Conservation (phyloP, 2,329 filamentous ascomycete genomes). For the Mariannaea sp. region DNA sequence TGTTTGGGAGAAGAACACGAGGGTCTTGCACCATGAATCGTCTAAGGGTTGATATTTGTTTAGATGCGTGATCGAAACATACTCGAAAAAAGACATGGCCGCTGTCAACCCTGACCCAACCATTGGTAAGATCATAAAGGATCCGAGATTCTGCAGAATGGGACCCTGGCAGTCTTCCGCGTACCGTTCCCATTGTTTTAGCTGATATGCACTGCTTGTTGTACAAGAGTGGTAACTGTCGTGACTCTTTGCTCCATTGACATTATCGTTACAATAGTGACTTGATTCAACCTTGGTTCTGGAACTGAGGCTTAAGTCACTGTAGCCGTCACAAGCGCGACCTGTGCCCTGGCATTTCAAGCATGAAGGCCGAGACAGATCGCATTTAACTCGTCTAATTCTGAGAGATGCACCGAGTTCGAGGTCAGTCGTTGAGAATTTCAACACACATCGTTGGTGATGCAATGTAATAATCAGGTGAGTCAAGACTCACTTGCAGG, state of each 20-base stretch:
- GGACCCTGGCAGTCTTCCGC: conserved; percentile 1
- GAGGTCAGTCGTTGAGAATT: conserved; percentile 21
- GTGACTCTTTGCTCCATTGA: neutral
- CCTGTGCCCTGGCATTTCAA: conserved; percentile 45
- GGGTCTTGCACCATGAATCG: conserved; percentile 40
- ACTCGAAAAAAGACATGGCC: conserved; percentile 40
- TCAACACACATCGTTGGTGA: conserved; percentile 6
- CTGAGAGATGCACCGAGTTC: conserved; percentile 28
- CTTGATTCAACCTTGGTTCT: conserved; percentile 7
- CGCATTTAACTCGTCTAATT: conserved; percentile 46
- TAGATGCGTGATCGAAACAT: conserved; percentile 36
- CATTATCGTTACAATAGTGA: conserved; percentile 3
- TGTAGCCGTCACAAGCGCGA: conserved; percentile 46
- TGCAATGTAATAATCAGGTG: neutral
- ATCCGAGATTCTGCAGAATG: conserved; percentile 21
- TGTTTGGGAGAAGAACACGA: conserved; percentile 45
- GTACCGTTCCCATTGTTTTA: conserved; percentile 1
- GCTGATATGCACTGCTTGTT: neutral
- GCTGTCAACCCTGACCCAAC: conserved; percentile 29
- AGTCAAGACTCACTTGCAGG: conserved; percentile 45
- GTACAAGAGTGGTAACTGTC: neutral
- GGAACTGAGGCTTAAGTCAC: conserved; percentile 17
- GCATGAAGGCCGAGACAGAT: conserved; percentile 42
- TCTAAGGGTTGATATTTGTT: conserved; percentile 40
- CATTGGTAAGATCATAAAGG: conserved; percentile 33